These are phyloP conservation scores for Leccinum fibrillosum DNA, from an alignment of 768 basidiomycete species.

Conservation along the genomic window DNA sequence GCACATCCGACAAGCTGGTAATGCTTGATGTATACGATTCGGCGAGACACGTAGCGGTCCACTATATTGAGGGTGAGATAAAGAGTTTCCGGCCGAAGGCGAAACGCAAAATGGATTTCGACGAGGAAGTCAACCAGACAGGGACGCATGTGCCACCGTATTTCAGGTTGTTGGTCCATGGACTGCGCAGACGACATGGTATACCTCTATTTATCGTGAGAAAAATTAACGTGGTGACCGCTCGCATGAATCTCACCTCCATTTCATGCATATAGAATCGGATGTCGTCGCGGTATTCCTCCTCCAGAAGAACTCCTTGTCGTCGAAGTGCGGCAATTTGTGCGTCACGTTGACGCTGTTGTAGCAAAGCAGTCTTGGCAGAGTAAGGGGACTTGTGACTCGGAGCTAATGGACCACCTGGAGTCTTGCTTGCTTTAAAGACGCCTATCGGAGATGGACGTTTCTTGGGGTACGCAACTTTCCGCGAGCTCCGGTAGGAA, in stretches of 20 bases:
- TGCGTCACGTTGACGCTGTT: conserved; percentile 66
- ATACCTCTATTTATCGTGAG: conserved; percentile 47
- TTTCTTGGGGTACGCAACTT: conserved; percentile 76
- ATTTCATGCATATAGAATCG: conserved; percentile 93
- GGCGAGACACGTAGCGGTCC: conserved; percentile 98
- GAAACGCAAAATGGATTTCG: conserved; percentile 97
- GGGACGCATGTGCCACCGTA: conserved; percentile 98
- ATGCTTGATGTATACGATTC: conserved; percentile 98
- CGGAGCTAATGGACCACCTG: conserved; percentile 42
- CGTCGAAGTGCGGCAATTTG: conserved; percentile 67
- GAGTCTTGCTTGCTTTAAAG: conserved; percentile 62
- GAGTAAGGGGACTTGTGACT: conserved; percentile 64
- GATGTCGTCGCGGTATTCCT: conserved; percentile 95
- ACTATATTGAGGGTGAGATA: conserved; percentile 99
- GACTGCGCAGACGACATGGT: conserved; percentile 92
- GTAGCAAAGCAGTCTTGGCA: conserved; percentile 54
- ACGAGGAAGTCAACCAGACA: conserved; percentile 98
- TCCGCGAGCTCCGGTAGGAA: conserved; percentile 58
- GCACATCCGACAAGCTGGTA: conserved; percentile 99
- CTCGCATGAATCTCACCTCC: conserved; percentile 69
- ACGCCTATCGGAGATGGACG: conserved; percentile 81
- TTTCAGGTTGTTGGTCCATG: conserved; percentile 99
- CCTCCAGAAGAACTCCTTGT: conserved; percentile 81
- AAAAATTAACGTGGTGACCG: conserved; percentile 8
- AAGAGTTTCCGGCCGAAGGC: conserved; percentile 95